Percentiles rank a stretch among this genome's conserved stretches.
These are phyloP conservation scores for Graphilbum ipis-grandicollis DNA, from an alignment of 2,329 filamentous ascomycete genomes.

Conservation along the genomic window DNA sequence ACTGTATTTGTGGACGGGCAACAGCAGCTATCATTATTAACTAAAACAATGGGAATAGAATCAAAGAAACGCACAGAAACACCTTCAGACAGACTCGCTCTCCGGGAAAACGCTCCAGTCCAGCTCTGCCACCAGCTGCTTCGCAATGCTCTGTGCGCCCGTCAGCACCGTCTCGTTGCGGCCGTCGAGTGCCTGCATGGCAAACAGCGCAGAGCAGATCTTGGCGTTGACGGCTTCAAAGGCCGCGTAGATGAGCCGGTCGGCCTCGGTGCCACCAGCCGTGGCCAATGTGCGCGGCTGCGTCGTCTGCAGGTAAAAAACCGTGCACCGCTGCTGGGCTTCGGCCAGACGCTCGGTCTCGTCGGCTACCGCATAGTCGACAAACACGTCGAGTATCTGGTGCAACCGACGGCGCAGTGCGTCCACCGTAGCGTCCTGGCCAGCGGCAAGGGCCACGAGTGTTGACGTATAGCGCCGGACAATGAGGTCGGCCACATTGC, in stretches of 20 bases:
- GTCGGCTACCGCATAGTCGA: neutral
- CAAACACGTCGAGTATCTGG: constrained; percentile 1
- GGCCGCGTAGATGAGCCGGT: constrained; percentile 3
- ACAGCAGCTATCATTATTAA: no score
- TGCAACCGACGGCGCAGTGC: neutral
- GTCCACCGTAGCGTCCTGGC: neutral
- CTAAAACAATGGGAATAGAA: no score
- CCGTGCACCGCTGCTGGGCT: constrained; percentile 1
- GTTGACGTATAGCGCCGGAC: constrained; percentile 1
- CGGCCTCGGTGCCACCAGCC: neutral
- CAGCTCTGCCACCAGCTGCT: constrained; percentile 2
- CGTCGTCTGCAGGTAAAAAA: constrained; percentile 1
- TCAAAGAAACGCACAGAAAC: no score
- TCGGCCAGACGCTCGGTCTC: neutral
- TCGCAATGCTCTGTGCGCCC: neutral
- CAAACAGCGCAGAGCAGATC: constrained; percentile 1
- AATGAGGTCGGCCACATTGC: constrained; percentile 1
- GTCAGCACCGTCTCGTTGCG: neutral
- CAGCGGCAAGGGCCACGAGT: neutral
- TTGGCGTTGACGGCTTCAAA: neutral
- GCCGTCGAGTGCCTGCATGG: neutral
- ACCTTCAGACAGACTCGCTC: no score
- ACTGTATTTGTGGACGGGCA: no score
- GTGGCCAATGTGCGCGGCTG: neutral
- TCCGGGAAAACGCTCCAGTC: constrained; percentile 7